These are phyloP conservation scores for Backusella parvicylindrica DNA, from an alignment of 192 early-diverging fungal genomes.

Conservation along the genomic window DNA sequence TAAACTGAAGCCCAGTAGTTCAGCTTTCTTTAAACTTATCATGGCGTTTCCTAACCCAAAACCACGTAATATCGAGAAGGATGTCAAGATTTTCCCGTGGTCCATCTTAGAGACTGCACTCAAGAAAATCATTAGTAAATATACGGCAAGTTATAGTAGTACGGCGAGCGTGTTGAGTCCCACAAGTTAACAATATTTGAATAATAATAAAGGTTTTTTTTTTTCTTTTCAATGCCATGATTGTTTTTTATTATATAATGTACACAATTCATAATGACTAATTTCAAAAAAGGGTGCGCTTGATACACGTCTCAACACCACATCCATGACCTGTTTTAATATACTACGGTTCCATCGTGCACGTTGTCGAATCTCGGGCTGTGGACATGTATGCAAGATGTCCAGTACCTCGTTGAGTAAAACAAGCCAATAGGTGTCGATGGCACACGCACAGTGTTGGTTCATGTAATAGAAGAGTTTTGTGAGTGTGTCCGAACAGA, in stretches of 20 bases:
- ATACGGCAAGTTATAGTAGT: slow-evolving; percentile 50
- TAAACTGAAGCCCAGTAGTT: slow-evolving; percentile 64
- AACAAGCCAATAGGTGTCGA: not conserved
- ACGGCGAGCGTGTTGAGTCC: slow-evolving; percentile 33
- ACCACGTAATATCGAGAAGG: slow-evolving; percentile 83
- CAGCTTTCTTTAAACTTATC: slow-evolving; percentile 71
- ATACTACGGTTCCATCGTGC: not conserved
- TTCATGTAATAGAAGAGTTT: not conserved
- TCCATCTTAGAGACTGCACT: slow-evolving; percentile 58
- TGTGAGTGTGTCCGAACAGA: not conserved
- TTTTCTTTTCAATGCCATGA: too few relatives aligned
- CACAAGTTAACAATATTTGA: not conserved
- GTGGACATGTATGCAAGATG: not conserved
- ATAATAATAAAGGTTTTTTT: not conserved
- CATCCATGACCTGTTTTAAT: not conserved
- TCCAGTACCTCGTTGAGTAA: not conserved
- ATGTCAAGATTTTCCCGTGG: slow-evolving; percentile 83
- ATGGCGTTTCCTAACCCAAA: slow-evolving; percentile 79
- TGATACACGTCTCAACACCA: not conserved
- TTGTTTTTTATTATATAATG: not conserved
- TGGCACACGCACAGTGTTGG: not conserved
- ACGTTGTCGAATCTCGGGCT: not conserved
- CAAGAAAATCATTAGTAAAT: slow-evolving; percentile 77
- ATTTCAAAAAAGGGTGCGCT: not conserved
- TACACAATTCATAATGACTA: not conserved